Evolutionary conservation across 768 basidiomycete genomes (phyloP).

Genomic region (Pulveroboletus ravenelii): DNA sequence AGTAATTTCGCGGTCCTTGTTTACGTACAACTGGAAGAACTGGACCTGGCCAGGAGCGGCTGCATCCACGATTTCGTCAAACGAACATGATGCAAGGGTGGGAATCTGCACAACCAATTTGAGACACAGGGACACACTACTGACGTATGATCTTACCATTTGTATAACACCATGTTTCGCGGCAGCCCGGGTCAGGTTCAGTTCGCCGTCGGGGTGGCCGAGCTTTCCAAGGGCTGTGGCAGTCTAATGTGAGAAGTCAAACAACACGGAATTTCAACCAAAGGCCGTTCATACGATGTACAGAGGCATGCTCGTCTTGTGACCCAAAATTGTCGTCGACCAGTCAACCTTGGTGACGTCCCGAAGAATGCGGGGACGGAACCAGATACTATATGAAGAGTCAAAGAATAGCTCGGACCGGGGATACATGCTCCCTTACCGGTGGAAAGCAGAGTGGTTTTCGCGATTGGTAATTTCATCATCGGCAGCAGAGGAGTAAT

Average conservation of each 20-base stretch:
- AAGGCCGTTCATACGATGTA: constrained; percentile 56
- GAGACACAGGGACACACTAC: not conserved
- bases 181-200: constrained; percentile 85
- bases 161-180: constrained; percentile 74
- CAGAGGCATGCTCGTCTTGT: constrained; percentile 67
- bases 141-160: constrained; percentile 42
- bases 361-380: constrained; percentile 80
- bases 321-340: constrained; percentile 78
- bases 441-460: constrained; percentile 88
- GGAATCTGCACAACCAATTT: constrained; percentile 60
- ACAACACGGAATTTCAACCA: not conserved
- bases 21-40: constrained; percentile 89
- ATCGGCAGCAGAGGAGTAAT: constrained; percentile 94
- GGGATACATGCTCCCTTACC: constrained; percentile 37
- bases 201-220: constrained; percentile 92
- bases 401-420: not conserved
- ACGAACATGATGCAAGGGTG: constrained; percentile 91
- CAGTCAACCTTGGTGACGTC: constrained; percentile 85
- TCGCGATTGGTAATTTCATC: constrained; percentile 90
- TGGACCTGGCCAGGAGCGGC: constrained; percentile 74
- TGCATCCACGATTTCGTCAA: constrained; percentile 92
- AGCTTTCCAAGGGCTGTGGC: constrained; percentile 91
- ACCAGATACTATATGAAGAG: constrained; percentile 63
- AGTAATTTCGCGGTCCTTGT: constrained; percentile 82
- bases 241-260: constrained; percentile 35